Evolutionary conservation across 1,139 yeast species (phyloP).

Genomic region (Diutina ranongensis): DNA sequence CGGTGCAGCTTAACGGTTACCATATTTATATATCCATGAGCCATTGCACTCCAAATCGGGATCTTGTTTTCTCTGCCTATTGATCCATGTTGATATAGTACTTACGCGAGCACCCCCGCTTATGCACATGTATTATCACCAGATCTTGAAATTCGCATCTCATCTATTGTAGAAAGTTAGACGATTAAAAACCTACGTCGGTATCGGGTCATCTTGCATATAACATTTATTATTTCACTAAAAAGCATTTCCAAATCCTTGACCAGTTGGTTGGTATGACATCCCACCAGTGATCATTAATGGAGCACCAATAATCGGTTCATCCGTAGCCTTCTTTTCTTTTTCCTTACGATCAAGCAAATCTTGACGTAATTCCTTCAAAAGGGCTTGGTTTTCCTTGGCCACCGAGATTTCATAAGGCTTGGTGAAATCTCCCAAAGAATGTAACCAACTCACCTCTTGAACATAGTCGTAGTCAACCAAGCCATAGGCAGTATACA

Average conservation of each 20-base stretch:
- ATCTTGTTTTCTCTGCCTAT: no score
- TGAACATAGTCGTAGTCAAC: slow-evolving; percentile 74
- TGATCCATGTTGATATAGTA: no score
- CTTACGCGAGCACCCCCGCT: no score
- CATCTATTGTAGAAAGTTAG: not conserved
- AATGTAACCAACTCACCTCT: slow-evolving; percentile 87
- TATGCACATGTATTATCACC: no score
- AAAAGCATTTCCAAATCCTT: slow-evolving; percentile 53
- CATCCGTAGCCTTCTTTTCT: slow-evolving; percentile 37
- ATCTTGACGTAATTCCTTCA: slow-evolving; percentile 59
- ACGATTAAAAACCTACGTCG: not conserved
- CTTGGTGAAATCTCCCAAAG: slow-evolving; percentile 65
- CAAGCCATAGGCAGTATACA: slow-evolving; percentile 77
- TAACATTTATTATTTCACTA: slow-evolving; percentile 11
- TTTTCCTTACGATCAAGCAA: slow-evolving; percentile 58
- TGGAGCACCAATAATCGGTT: slow-evolving; percentile 33
- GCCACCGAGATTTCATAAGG: slow-evolving; percentile 82
- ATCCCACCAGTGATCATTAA: slow-evolving; percentile 59
- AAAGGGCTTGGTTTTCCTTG: slow-evolving; percentile 62
- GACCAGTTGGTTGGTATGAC: slow-evolving; percentile 56
- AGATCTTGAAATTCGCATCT: no score
- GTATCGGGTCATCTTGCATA: not conserved
- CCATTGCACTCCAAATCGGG: no score
- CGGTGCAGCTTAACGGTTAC: no score
- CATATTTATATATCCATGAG: no score